A percentile compares a stretch with the other conserved stretches of the same genome.
phyloP scores from a whole-genome alignment of 2,329 filamentous ascomycete genomes.

The Dryadomyces sulphureus region DNA sequence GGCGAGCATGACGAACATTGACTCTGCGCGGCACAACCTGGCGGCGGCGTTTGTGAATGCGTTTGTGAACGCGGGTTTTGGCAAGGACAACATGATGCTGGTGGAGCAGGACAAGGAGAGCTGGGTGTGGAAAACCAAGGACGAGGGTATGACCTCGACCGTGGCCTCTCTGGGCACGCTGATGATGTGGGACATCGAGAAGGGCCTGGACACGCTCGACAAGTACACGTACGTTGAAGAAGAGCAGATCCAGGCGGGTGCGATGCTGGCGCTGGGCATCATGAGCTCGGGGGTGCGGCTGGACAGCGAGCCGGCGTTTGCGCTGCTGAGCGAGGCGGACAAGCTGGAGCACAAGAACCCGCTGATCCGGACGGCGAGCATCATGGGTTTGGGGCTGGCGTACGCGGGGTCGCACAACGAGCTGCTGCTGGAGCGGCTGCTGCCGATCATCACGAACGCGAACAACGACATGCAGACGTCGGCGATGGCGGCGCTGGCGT shows the following conservation, averaged over 20 bases:
- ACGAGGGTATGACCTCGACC: slow-evolving; percentile 93
- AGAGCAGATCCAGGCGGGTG: slow-evolving; percentile 73
- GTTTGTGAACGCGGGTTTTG: slow-evolving; percentile 91
- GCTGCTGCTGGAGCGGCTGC: slow-evolving; percentile 67
- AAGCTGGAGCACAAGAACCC: slow-evolving; percentile 68
- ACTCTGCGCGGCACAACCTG: slow-evolving; percentile 90
- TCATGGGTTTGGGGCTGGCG: slow-evolving; percentile 90
- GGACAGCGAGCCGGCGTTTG: slow-evolving; percentile 81
- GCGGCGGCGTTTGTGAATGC: slow-evolving; percentile 93
- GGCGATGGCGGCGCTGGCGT: slow-evolving; percentile 84
- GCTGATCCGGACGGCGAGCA: slow-evolving; percentile 64
- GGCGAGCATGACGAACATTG: slow-evolving; percentile 82
- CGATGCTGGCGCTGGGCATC: slow-evolving; percentile 85
- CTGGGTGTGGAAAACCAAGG: slow-evolving; percentile 99
- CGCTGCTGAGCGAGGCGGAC: slow-evolving; percentile 65
- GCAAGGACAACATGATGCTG: slow-evolving; percentile 96
- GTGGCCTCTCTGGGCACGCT: slow-evolving; percentile 87
- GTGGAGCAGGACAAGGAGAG: slow-evolving; percentile 75
- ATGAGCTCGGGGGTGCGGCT: slow-evolving; percentile 85
- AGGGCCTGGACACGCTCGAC: slow-evolving; percentile 84
- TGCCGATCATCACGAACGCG: slow-evolving; percentile 78
- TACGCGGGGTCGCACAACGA: slow-evolving; percentile 92
- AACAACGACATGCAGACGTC: slow-evolving; percentile 86
- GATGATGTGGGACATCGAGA: slow-evolving; percentile 85
- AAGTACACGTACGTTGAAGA: slow-evolving; percentile 81